A percentile compares a stretch with the other conserved stretches of the same genome.
Conservation (phyloP, 192 early-diverging fungal genomes). For the Fimicolochytrium jonesii region DNA sequence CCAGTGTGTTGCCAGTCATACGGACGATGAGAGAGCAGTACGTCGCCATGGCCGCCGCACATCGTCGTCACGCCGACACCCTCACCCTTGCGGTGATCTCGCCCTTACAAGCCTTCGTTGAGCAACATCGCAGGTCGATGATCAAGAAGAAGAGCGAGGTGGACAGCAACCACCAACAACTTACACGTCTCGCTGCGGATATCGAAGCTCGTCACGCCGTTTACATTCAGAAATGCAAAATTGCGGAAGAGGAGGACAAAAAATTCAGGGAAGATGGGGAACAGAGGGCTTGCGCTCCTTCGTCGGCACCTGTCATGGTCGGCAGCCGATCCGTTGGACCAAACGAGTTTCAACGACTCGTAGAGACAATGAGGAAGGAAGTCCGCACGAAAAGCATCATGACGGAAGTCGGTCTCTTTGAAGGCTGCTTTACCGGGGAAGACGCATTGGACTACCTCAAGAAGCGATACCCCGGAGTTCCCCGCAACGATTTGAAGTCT, state of each 20-base stretch:
- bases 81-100: constrained; percentile 27
- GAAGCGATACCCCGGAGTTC: constrained; percentile 21
- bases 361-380: constrained; percentile 16
- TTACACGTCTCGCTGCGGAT: constrained; percentile 14
- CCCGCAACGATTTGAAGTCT: constrained; percentile 6
- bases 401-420: constrained; percentile 28
- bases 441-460: constrained; percentile 21
- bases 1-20: constrained; percentile 11
- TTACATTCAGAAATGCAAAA: constrained; percentile 12
- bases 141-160: constrained; percentile 32
- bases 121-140: constrained; percentile 24
- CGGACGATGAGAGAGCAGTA: constrained; percentile 15
- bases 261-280: constrained; percentile 15
- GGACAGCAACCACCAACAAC: constrained; percentile 15
- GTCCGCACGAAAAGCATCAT: constrained; percentile 22
- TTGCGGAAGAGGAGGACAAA: constrained; percentile 9
- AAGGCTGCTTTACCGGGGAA: constrained; percentile 27
- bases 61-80: constrained; percentile 32
- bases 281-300: too few relatives aligned
- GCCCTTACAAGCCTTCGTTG: constrained; percentile 27
- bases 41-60: constrained; percentile 24
- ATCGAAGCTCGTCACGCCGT: constrained; percentile 10
- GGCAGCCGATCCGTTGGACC: constrained; percentile 20
- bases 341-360: constrained; percentile 6
- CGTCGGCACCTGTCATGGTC: constrained; percentile 16